These are phyloP conservation scores for Tetraselmis chui DNA, from an alignment of 139 green algal species.

Conservation along the genomic window DNA sequence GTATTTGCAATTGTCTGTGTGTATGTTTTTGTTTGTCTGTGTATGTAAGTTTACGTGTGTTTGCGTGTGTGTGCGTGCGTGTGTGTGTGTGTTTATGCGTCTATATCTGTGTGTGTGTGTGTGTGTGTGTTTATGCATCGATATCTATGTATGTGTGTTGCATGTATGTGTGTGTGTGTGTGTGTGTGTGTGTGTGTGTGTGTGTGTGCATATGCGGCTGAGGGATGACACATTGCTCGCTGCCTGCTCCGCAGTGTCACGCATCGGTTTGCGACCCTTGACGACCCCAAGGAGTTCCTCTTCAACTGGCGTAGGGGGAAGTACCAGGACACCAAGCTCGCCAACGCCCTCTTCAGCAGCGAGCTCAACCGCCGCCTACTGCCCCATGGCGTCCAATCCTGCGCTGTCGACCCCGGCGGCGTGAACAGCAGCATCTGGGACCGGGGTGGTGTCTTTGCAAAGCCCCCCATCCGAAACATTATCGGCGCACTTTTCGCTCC, in stretches of 20 bases:
- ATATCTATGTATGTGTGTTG: too few relatives aligned
- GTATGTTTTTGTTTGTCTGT: too few relatives aligned
- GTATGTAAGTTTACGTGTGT: too few relatives aligned
- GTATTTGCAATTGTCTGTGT: too few relatives aligned
- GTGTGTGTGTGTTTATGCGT: too few relatives aligned
- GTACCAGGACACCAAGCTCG: not conserved
- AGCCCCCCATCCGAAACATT: not conserved
- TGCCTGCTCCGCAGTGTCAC: not conserved
- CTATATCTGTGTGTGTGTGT: too few relatives aligned
- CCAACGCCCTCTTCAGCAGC: not conserved
- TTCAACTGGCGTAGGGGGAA: not conserved
- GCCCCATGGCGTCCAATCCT: not conserved
- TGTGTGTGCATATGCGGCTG: too few relatives aligned
- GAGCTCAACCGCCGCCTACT: not conserved
- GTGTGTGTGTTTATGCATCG: too few relatives aligned
- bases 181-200: too few relatives aligned
- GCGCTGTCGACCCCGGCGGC: constrained; percentile 3
- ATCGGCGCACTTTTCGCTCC: not conserved
- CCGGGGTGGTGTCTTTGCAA: not conserved
- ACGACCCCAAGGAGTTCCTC: not conserved
- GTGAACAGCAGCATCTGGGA: constrained; percentile 4
- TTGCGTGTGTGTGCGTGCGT: too few relatives aligned
- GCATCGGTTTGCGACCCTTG: not conserved
- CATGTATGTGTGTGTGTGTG: too few relatives aligned
- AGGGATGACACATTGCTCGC: too few relatives aligned